Evolutionary conservation across 495 filamentous ascomycete genomes (phyloP).

Genomic region (Cenococcum geophilum): DNA sequence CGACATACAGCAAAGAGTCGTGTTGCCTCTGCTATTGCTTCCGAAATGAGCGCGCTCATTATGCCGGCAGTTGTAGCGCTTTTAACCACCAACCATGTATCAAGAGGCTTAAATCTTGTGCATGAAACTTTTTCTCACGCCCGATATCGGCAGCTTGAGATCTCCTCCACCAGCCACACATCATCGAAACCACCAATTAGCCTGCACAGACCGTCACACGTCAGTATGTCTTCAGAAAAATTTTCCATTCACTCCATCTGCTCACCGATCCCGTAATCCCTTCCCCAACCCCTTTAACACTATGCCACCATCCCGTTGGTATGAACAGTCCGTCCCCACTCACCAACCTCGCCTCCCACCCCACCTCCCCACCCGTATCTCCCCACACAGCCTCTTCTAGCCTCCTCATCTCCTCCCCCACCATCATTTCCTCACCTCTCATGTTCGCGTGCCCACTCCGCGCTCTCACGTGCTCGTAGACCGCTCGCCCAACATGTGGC

Average conservation of each 20-base stretch:
- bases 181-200: conserved; percentile 93
- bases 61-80: too few species aligned
- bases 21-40: too few species aligned
- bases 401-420: conserved; percentile 57
- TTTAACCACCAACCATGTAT: too few species aligned
- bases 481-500: conserved; percentile 51
- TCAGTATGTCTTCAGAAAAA: conserved; percentile 3
- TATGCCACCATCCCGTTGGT: conserved; percentile 95
- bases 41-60: too few species aligned
- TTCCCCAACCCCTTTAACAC: conserved; percentile 64
- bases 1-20: too few species aligned
- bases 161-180: neutral
- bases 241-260: conserved; percentile 8
- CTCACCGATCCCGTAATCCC: conserved; percentile 62
- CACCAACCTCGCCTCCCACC: conserved; percentile 51
- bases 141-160: too few species aligned
- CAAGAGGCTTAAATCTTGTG: too few species aligned
- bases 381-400: conserved; percentile 70
- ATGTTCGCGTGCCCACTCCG: conserved; percentile 49
- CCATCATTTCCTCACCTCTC: conserved; percentile 90
- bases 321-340: conserved; percentile 78
- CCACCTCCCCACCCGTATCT: conserved; percentile 42
- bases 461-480: conserved; percentile 55
- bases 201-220: conserved; percentile 44
- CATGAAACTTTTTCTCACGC: too few species aligned